A percentile compares a stretch with the other conserved stretches of the same genome.
Conservation (phyloP, 805 yeast species). For the Cyberlindnera meyerae region DNA sequence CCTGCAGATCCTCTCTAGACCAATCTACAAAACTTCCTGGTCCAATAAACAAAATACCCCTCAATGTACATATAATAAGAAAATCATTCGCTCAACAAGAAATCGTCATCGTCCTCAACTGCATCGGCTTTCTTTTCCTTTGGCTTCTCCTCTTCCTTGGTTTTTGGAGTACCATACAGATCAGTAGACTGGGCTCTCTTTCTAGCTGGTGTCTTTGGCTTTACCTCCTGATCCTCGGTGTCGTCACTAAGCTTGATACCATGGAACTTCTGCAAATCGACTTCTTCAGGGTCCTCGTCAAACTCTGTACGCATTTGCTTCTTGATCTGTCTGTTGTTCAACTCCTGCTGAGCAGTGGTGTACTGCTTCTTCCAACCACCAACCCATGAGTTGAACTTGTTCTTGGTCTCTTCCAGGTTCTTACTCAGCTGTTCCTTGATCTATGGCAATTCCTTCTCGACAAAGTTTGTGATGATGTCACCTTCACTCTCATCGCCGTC, state of each 20-base stretch:
- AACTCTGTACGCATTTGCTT: slow-evolving; percentile 26
- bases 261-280: slow-evolving; percentile 43
- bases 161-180: slow-evolving; percentile 23
- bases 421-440: slow-evolving; percentile 63
- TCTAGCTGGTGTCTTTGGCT: slow-evolving; percentile 28
- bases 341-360: slow-evolving; percentile 14
- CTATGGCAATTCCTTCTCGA: slow-evolving; percentile 50
- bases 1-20: no score
- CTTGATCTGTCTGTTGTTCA: slow-evolving; percentile 20
- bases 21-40: no score
- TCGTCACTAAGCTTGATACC: slow-evolving; percentile 40
- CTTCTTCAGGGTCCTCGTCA: slow-evolving; percentile 54
- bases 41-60: no score
- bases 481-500: slow-evolving; percentile 39
- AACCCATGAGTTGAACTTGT: slow-evolving; percentile 69
- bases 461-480: slow-evolving; percentile 53
- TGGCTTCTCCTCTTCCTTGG: slow-evolving; percentile 30
- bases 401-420: slow-evolving; percentile 77
- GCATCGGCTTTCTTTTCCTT: slow-evolving; percentile 27
- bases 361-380: slow-evolving; percentile 27
- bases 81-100: slow-evolving; percentile 31
- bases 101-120: slow-evolving; percentile 38
- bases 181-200: slow-evolving; percentile 27
- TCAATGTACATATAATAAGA: background rate
- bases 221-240: slow-evolving; percentile 8